Evolutionary conservation across 1,284 basidiomycete species (phyloP).

Genomic region (Moniliophthora roreri): DNA sequence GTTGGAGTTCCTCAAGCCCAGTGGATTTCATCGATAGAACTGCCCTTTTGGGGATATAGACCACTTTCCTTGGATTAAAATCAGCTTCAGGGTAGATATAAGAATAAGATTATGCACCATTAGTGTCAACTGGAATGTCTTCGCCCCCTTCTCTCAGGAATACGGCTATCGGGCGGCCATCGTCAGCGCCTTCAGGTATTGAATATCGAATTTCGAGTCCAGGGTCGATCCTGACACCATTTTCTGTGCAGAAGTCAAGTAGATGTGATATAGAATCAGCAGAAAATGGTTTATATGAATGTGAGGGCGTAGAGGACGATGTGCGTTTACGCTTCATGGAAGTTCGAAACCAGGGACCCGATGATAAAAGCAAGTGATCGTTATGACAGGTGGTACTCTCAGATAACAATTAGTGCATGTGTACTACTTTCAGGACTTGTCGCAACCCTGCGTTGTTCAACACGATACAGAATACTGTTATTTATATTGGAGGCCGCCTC

Average conservation of each 20-base stretch:
- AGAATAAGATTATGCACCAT: slow-evolving; percentile 31
- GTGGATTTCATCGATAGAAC: slow-evolving; percentile 61
- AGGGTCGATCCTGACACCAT: slow-evolving; percentile 45
- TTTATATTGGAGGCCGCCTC: no score
- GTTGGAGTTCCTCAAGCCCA: slow-evolving; percentile 11
- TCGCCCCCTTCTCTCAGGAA: slow-evolving; percentile 27
- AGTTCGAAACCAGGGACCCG: no score
- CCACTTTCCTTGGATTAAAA: slow-evolving; percentile 43
- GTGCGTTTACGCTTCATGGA: no score
- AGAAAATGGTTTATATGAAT: no score
- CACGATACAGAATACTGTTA: no score
- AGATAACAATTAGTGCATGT: no score
- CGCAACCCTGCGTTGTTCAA: no score
- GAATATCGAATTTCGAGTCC: slow-evolving; percentile 36
- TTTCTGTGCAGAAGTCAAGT: slow-evolving; percentile 45
- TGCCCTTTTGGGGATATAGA: slow-evolving; percentile 60
- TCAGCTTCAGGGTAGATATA: not conserved
- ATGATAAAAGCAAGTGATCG: no score
- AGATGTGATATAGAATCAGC: not conserved
- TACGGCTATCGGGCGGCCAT: slow-evolving; percentile 40
- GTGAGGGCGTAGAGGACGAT: no score
- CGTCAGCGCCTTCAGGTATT: slow-evolving; percentile 16
- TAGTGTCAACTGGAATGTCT: slow-evolving; percentile 35
- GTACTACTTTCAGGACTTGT: no score
- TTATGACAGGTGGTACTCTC: no score